phyloP scores from a whole-genome alignment of 139 green algal genomes.

The Micractinium conductrix region DNA sequence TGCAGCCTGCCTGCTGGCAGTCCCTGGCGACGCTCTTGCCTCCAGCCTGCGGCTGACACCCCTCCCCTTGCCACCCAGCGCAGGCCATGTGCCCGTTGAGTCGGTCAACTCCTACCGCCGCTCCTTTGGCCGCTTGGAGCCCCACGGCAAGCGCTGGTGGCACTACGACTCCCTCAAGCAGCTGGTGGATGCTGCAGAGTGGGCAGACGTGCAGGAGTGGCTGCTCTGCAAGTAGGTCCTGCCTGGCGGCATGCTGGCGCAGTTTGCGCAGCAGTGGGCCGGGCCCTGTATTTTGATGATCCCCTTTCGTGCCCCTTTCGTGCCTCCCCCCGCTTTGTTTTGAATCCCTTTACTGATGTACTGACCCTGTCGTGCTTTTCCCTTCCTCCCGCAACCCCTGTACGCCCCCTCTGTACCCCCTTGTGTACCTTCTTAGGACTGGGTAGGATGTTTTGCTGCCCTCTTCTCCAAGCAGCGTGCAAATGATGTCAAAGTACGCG shows the following conservation, averaged over 20 bases:
- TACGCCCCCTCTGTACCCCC: no score
- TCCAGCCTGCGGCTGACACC: no score
- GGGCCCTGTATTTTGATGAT: not conserved
- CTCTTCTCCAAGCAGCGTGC: no score
- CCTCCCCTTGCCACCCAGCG: no score
- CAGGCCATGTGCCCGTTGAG: not conserved
- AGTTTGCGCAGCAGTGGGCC: no score
- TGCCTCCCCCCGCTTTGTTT: not conserved
- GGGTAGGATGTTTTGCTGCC: no score
- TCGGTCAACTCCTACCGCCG: not conserved
- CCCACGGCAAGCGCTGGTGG: constrained; percentile 2
- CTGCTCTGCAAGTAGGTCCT: constrained; percentile 5
- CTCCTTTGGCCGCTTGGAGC: constrained; percentile 12
- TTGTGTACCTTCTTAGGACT: no score
- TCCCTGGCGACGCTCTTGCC: no score
- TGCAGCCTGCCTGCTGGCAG: not conserved
- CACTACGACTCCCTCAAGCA: constrained; percentile 10
- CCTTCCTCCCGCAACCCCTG: no score
- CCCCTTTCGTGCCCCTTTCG: not conserved
- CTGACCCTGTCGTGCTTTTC: no score
- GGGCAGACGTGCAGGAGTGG: constrained; percentile 8
- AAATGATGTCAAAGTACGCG: no score
- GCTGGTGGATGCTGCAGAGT: not conserved
- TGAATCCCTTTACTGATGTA: not conserved
- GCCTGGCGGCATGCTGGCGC: not conserved